Evolutionary conservation across 495 filamentous ascomycete species (phyloP).

Genomic region (Umbilicaria muhlenbergii): DNA sequence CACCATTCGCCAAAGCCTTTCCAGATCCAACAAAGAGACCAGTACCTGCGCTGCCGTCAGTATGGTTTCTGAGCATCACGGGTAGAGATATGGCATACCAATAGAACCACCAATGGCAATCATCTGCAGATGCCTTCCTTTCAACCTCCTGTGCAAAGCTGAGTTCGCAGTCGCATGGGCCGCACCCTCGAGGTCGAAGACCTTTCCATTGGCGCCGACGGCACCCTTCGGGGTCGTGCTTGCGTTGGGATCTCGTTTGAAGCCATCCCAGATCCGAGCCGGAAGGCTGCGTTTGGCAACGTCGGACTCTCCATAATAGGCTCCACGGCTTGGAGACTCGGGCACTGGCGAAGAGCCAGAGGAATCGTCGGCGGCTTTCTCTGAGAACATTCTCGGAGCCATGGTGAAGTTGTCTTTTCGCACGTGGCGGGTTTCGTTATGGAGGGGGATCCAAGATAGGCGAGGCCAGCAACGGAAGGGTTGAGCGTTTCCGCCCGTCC

Average conservation of each 20-base stretch:
- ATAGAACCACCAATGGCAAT: conserved; percentile 59
- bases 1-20: conserved; percentile 57
- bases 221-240: conserved; percentile 38
- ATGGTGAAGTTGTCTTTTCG: too few relatives aligned
- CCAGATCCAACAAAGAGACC: conserved; percentile 87
- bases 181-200: conserved; percentile 62
- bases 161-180: conserved; percentile 61
- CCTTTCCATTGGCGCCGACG: conserved; percentile 40
- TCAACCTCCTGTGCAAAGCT: conserved; percentile 45
- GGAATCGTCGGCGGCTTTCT: conserved; percentile 8
- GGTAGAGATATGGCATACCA: conserved; percentile 32
- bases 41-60: conserved; percentile 39
- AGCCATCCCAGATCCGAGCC: conserved; percentile 53
- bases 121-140: conserved; percentile 36
- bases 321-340: conserved; percentile 7
- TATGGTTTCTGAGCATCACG: not conserved
- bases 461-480: too few relatives aligned
- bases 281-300: conserved; percentile 19
- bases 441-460: too few relatives aligned
- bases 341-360: conserved; percentile 4
- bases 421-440: too few relatives aligned
- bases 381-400: too few relatives aligned
- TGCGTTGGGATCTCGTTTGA: conserved; percentile 62
- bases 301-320: conserved; percentile 26
- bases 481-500: too few relatives aligned